These are phyloP conservation scores for Croton laevigatus DNA, from an alignment of 441 rosid genomes.

Conservation along the genomic window DNA sequence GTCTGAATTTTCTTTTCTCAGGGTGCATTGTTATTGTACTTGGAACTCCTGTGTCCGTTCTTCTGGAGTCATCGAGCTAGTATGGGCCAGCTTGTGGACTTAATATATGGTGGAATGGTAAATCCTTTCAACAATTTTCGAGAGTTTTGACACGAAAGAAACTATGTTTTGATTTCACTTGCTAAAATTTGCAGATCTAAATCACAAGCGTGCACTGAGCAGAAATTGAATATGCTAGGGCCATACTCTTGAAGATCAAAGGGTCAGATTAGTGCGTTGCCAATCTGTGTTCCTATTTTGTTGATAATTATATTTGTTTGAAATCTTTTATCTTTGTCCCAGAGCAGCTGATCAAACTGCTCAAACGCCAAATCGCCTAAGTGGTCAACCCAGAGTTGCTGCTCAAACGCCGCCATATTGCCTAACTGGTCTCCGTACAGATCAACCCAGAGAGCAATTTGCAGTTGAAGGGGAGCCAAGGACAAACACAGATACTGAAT, in stretches of 20 bases:
- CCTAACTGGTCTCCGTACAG: slow-evolving; percentile 2
- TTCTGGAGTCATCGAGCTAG: slow-evolving; percentile 56
- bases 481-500: slow-evolving; percentile 8
- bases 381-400: slow-evolving; percentile 14
- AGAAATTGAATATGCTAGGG: slow-evolving; percentile 48
- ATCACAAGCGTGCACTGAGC: slow-evolving; percentile 47
- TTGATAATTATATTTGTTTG: not conserved
- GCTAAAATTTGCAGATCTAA: slow-evolving; percentile 43
- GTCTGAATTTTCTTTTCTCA: slow-evolving; percentile 20
- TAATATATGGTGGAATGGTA: slow-evolving; percentile 49
- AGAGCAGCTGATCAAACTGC: slow-evolving; percentile 19
- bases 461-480: slow-evolving; percentile 24
- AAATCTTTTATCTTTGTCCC: not conserved
- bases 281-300: not conserved
- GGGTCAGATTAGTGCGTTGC: slow-evolving; percentile 41
- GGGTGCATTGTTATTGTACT: slow-evolving; percentile 56
- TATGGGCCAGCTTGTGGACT: slow-evolving; percentile 44
- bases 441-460: slow-evolving; percentile 8
- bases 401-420: not conserved
- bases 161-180: not conserved
- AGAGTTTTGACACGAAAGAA: too few relatives aligned
- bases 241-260: slow-evolving; percentile 36
- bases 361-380: not conserved
- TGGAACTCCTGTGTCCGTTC: slow-evolving; percentile 56
- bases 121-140: not conserved